Evolutionary conservation across 139 green algal species (phyloP).

Genomic region (Auxenochlorella protothecoides): DNA sequence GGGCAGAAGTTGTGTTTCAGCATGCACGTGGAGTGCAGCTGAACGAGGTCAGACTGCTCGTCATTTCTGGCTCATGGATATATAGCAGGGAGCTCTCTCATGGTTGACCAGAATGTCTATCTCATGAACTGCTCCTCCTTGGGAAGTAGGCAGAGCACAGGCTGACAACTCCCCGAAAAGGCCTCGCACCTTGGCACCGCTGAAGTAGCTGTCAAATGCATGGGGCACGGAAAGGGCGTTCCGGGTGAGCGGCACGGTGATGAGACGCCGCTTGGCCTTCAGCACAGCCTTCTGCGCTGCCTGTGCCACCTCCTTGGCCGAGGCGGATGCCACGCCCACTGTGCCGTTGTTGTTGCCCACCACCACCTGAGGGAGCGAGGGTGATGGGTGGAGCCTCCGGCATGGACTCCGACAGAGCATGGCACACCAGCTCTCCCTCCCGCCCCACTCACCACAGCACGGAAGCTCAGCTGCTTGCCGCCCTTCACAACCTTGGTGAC

Average conservation of each 20-base stretch:
- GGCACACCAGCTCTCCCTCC: neutral
- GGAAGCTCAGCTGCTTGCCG: constrained; percentile 89
- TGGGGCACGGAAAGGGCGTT: constrained; percentile 66
- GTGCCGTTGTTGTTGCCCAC: constrained; percentile 61
- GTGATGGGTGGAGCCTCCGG: neutral
- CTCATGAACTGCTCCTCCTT: too few species aligned
- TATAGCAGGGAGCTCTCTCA: too few species aligned
- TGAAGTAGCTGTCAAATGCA: constrained; percentile 62
- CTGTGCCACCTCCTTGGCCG: constrained; percentile 73
- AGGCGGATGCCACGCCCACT: constrained; percentile 75
- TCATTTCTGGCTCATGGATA: too few species aligned
- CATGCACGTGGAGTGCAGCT: too few species aligned
- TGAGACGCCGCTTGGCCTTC: constrained; percentile 59
- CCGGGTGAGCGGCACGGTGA: constrained; percentile 52
- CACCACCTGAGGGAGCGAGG: constrained; percentile 33
- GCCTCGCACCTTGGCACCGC: constrained; percentile 56
- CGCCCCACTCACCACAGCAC: constrained; percentile 22
- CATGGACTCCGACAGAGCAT: neutral
- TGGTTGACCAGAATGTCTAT: too few species aligned
- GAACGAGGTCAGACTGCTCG: too few species aligned
- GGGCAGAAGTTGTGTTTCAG: too few species aligned
- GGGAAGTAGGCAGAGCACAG: too few species aligned
- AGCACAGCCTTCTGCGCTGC: constrained; percentile 72
- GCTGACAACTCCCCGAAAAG: too few species aligned
- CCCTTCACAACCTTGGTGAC: constrained; percentile 94